Evolutionary conservation across 139 green algal genomes (phyloP), one percentile per base, ranked within the genome.

Genomic region (Chlorella ohadii): DNA sequence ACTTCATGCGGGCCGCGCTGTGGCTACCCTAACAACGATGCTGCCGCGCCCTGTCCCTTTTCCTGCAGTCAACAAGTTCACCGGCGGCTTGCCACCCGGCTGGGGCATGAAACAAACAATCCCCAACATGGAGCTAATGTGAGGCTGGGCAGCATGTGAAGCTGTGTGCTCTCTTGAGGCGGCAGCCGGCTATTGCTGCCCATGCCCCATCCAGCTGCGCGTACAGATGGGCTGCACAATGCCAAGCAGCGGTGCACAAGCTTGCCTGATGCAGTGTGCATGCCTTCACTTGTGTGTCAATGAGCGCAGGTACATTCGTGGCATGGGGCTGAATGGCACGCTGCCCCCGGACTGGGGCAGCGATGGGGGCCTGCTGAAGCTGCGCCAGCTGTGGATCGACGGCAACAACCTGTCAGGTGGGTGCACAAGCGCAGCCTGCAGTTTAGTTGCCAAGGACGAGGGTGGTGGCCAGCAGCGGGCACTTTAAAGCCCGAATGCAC

Each of bases 311-410:
- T 51, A 75, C 39, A n/a, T 83, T 19, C 39, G 63, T 7, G 47
- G 47, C 63, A 28, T 74, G 0, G 15, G 41, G 23, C 41, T 83
- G 28, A 75, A 55, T 9, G 78, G 63, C n/a, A 47, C 78, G 17
- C 63, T 83, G 78, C 78, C 78, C 0, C 11, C 39, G n/a, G 31
- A 63, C 4, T 82, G 76, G 63, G 63, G 78, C 78, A 59, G 23
- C 27, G 34, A 36, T 3, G 78, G 36, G 25, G 76, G 78, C 39
- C 41, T 83, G 61, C 22, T 19, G 25, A 63, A 44, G 39, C 17
- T 83, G 78, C 39, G 78, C 17, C 39, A 74, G 63, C 78, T 83
- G 28, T 83, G 78, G 78, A 36, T 83, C 0, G 78, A 83, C 11
- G 78, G 78, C 57, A 82, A 82, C 59, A 63, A 82, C 28, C 28